Conservation (phyloP, 2,329 filamentous ascomycete genomes). For the Aciculosporium take region DNA sequence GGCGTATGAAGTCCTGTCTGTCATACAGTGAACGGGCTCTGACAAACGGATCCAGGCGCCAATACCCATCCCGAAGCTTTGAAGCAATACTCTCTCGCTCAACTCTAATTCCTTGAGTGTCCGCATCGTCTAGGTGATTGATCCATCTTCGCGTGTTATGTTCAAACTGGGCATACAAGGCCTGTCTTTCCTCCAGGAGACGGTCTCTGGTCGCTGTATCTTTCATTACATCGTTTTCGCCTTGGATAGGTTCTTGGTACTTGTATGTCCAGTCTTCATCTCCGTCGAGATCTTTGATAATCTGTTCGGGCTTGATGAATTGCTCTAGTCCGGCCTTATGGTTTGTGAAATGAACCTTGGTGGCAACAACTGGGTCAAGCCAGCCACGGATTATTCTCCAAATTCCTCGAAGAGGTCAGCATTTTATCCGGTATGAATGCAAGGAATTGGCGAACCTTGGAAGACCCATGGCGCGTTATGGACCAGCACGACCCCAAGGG, state of each 20-base stretch:
- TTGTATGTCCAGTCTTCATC: slow-evolving; percentile 72
- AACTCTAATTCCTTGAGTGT: slow-evolving; percentile 34
- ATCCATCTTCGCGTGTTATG: slow-evolving; percentile 65
- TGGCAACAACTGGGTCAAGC: slow-evolving; percentile 91
- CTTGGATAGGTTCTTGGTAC: slow-evolving; percentile 60
- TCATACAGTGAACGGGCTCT: slow-evolving; percentile 77
- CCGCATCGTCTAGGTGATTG: slow-evolving; percentile 22
- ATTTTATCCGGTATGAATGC: not conserved
- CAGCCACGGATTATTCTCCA: slow-evolving; percentile 93
- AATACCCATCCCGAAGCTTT: slow-evolving; percentile 62
- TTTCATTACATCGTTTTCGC: slow-evolving; percentile 66
- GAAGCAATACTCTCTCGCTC: slow-evolving; percentile 49
- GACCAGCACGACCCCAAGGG: slow-evolving; percentile 73
- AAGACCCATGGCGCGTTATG: slow-evolving; percentile 98
- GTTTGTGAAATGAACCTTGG: slow-evolving; percentile 88
- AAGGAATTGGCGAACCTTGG: slow-evolving; percentile 46
- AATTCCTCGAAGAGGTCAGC: slow-evolving; percentile 42
- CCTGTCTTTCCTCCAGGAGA: slow-evolving; percentile 48
- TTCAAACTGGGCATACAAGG: slow-evolving; percentile 61
- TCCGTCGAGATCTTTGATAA: slow-evolving; percentile 75
- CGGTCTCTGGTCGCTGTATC: slow-evolving; percentile 47
- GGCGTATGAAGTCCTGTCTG: slow-evolving; percentile 55
- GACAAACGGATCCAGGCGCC: slow-evolving; percentile 77
- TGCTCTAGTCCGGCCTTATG: slow-evolving; percentile 62
- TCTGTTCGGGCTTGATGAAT: slow-evolving; percentile 56